A percentile compares a stretch with the other conserved stretches of the same genome.
These are phyloP conservation scores for Penicillium cataractarum DNA, from an alignment of 495 filamentous ascomycete species.

Conservation along the genomic window DNA sequence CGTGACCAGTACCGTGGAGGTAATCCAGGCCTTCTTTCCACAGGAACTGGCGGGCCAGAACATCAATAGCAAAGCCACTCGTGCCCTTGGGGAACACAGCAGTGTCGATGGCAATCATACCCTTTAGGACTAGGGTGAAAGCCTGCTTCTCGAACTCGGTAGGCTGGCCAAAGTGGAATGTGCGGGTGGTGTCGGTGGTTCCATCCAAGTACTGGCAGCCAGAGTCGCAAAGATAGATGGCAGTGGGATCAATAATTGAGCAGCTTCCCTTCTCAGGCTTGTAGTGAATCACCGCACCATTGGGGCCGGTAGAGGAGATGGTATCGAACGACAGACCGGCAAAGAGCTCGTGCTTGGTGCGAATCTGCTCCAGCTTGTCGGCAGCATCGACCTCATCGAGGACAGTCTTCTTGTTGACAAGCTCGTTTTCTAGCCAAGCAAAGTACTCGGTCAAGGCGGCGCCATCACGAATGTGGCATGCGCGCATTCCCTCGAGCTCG, in stretches of 20 bases:
- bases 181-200: slow-evolving; percentile 95
- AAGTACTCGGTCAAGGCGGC: slow-evolving; percentile 92
- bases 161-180: slow-evolving; percentile 87
- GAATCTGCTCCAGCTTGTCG: slow-evolving; percentile 83
- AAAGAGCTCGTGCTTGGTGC: slow-evolving; percentile 80
- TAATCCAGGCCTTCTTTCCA: slow-evolving; percentile 95
- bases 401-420: slow-evolving; percentile 69
- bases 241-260: slow-evolving; percentile 80
- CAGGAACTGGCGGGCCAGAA: slow-evolving; percentile 85
- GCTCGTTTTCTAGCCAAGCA: slow-evolving; percentile 92
- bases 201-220: slow-evolving; percentile 95
- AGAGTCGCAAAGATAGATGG: slow-evolving; percentile 95
- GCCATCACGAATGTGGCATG: slow-evolving; percentile 93
- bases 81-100: slow-evolving; percentile 94
- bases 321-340: slow-evolving; percentile 94
- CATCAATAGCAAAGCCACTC: slow-evolving; percentile 88
- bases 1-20: slow-evolving; percentile 95
- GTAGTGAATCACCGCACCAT: slow-evolving; percentile 98
- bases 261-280: slow-evolving; percentile 85
- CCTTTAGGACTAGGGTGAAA: slow-evolving; percentile 95
- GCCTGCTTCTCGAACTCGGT: slow-evolving; percentile 85
- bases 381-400: slow-evolving; percentile 90
- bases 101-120: slow-evolving; percentile 87
- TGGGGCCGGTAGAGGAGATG: slow-evolving; percentile 92
- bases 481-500: slow-evolving; percentile 90